Base-by-base conservation (phyloP, 1,139 yeast genomes). In the Kodamaea plutei region DNA sequence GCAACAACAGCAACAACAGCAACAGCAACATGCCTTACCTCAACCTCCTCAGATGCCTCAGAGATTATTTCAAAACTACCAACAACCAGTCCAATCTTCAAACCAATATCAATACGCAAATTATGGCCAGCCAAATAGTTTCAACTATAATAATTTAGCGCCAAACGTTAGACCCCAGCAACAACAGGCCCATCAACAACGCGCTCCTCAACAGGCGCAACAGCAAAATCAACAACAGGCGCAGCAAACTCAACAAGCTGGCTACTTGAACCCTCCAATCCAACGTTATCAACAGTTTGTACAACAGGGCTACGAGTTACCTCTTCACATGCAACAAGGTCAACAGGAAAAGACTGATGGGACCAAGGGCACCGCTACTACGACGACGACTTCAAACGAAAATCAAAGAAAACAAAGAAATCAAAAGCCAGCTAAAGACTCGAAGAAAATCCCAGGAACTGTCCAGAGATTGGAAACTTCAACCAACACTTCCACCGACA, bases 31-130 rank as follows among this genome's bases (percentile, higher is more conserved):
- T 22, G 30, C 26, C n/a, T 24, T 38, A 10, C 38, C 47, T 5
- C 45, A 41, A 23, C 37, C 42, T 3, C 32, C 37, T 6, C 34
- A 30, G n/a, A 30, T 42, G 7, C 40, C 40, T 4, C 48, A 43
- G 24, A 20, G 46, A 7, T 22, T 41, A 10, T 44, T 38, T 20
- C 47, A 41, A 25, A 42, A 42, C 25, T 44, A 39, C 27, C 44
- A 39, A 24, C 20, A 17, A 17, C 23, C 28, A 6, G 16, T 29
- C 8, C 28, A 38, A 7, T 37, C 43, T 2, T 36, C 36, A 8
- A 42, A 38, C 28, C 47, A 44, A 19, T 40, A 34, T 24, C 45
- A 37, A 14, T 42, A 36, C 30, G 20, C n/a, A n/a, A n/a, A n/a
- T n/a, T n/a, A n/a, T n/a, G n/a, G n/a, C n/a, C n/a, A n/a, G n/a